Evolutionary conservation across 1,284 basidiomycete genomes (phyloP).

Genomic region (Sanguinoderma infundibulare): DNA sequence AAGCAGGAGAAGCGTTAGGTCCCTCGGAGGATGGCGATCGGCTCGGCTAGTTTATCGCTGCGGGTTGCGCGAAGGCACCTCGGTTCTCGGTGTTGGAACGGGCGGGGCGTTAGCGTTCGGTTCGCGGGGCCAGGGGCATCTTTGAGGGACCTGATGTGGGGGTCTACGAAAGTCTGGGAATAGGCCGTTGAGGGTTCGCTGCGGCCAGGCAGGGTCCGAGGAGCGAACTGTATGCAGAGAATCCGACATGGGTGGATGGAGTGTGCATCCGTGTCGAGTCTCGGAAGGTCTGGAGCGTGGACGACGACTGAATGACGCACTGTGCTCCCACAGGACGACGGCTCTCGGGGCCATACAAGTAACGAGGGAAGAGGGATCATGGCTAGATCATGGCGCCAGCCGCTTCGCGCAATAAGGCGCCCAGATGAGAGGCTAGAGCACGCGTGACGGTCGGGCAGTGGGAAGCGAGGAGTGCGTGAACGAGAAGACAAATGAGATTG

Average conservation of each 20-base stretch:
- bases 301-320: slow-evolving; percentile 2
- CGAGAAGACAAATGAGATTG: background rate
- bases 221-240: background rate
- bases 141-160: slow-evolving; percentile 9
- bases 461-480: background rate
- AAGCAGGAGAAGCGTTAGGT: background rate
- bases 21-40: background rate
- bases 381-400: background rate
- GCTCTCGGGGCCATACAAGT: background rate
- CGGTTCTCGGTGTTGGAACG: background rate
- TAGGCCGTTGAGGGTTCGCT: no score
- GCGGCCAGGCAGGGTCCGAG: no score
- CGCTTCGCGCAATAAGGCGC: background rate
- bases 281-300: background rate
- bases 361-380: slow-evolving; percentile 1
- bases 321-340: background rate
- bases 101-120: no score
- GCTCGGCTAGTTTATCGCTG: background rate
- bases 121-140: slow-evolving; percentile 1
- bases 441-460: background rate
- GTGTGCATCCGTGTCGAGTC: background rate
- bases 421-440: background rate
- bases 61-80: background rate
- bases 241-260: background rate
- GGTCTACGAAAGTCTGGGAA: no score